These are phyloP conservation scores for Sideroxylon spinosum DNA, from an alignment of 179 eudicot species.

Conservation along the genomic window DNA sequence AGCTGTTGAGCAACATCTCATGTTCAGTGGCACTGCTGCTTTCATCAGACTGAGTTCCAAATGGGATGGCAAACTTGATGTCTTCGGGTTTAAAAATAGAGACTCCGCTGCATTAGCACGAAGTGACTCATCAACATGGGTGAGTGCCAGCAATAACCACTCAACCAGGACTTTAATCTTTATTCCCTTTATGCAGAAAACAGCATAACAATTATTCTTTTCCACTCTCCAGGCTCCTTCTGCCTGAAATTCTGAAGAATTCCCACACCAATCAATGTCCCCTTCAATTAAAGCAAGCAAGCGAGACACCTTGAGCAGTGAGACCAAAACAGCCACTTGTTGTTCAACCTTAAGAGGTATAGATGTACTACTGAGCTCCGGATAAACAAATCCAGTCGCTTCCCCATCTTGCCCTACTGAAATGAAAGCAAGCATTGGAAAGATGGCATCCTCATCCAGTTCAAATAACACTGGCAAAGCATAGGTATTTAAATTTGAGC, in stretches of 20 bases:
- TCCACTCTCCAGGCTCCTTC: constrained; percentile 22
- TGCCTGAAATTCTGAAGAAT: constrained; percentile 26
- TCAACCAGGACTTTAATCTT: constrained; percentile 59
- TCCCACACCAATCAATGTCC: constrained; percentile 66
- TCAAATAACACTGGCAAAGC: constrained; percentile 80
- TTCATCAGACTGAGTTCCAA: constrained; percentile 83
- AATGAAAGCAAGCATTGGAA: constrained; percentile 70
- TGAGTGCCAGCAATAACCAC: constrained; percentile 81
- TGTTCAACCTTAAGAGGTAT: constrained; percentile 55
- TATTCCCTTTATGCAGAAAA: constrained; percentile 61
- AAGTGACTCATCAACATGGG: constrained; percentile 86
- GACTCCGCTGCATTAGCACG: constrained; percentile 97
- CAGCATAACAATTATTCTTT: constrained; percentile 35
- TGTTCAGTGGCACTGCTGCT: constrained; percentile 77
- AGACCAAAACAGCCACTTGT: constrained; percentile 79
- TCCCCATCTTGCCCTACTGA: constrained; percentile 44
- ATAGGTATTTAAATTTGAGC: constrained; percentile 90
- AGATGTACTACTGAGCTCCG: constrained; percentile 34
- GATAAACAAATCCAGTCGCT: constrained; percentile 33
- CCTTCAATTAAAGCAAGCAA: constrained; percentile 88
- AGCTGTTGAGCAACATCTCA: constrained; percentile 95
- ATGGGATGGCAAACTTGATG: constrained; percentile 80
- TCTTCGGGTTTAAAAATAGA: constrained; percentile 84
- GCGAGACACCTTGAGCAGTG: constrained; percentile 89
- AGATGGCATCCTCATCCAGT: constrained; percentile 82